Conservation (phyloP, 345 rosid genomes). For the Kernera saxatilis region DNA sequence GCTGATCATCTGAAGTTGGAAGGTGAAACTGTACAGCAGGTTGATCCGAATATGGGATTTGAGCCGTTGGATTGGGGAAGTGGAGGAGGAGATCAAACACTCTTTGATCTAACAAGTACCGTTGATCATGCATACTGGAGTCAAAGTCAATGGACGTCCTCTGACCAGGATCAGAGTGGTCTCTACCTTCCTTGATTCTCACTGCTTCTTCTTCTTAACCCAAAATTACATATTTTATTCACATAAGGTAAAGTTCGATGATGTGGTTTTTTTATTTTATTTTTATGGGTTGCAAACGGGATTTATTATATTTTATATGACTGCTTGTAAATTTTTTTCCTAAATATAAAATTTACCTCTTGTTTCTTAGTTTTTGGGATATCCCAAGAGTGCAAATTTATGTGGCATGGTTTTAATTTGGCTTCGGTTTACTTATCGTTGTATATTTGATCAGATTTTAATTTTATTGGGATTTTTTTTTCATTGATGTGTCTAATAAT, state of each 20-base stretch:
- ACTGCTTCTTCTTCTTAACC: slow-evolving; percentile 26
- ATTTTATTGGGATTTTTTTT: background rate
- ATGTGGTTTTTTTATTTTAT: slow-evolving; percentile 21
- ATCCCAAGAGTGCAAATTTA: slow-evolving; percentile 24
- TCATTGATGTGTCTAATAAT: slow-evolving; percentile 9
- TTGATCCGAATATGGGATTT: slow-evolving; percentile 47
- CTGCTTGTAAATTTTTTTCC: slow-evolving; percentile 39
- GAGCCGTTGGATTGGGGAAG: slow-evolving; percentile 83
- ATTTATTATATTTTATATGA: slow-evolving; percentile 25
- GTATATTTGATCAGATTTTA: slow-evolving; percentile 21
- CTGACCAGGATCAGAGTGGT: slow-evolving; percentile 53
- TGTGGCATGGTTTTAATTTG: slow-evolving; percentile 13
- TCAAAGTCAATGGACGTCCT: slow-evolving; percentile 59
- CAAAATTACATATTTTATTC: background rate
- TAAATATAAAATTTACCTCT: slow-evolving; percentile 13
- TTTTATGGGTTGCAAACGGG: slow-evolving; percentile 14
- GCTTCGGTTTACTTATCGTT: slow-evolving; percentile 16
- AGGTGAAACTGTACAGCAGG: slow-evolving; percentile 30
- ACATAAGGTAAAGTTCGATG: slow-evolving; percentile 22
- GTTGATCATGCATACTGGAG: slow-evolving; percentile 86
- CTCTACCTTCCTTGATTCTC: slow-evolving; percentile 69
- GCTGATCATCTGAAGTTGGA: slow-evolving; percentile 30
- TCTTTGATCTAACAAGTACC: slow-evolving; percentile 59
- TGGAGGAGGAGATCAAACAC: slow-evolving; percentile 48
- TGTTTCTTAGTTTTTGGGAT: background rate